Percentiles rank a stretch among this genome's conserved stretches.
Conservation (phyloP, 768 basidiomycete genomes). For the Strobilomyces confusus region DNA sequence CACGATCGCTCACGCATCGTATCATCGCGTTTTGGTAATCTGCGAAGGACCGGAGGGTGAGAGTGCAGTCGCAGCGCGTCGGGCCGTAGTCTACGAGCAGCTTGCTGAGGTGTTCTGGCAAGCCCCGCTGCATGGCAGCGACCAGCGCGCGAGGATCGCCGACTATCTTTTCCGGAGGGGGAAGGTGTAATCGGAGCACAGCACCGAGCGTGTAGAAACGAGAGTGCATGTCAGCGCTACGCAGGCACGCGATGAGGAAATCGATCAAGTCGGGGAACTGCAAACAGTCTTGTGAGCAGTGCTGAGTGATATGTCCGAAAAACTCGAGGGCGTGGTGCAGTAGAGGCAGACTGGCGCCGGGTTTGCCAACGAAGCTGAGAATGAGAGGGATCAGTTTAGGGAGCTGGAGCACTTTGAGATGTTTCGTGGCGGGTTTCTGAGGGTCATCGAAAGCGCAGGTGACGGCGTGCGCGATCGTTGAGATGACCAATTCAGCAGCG, state of each 20-base stretch:
- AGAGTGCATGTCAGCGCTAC: constrained; percentile 51
- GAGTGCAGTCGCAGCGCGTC: constrained; percentile 41
- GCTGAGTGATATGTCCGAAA: constrained; percentile 38
- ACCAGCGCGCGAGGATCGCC: constrained; percentile 49
- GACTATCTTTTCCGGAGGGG: constrained; percentile 38
- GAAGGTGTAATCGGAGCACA: constrained; percentile 45
- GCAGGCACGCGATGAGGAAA: constrained; percentile 51
- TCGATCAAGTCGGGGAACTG: constrained; percentile 40
- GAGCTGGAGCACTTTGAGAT: constrained; percentile 41
- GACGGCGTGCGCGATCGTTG: constrained; percentile 49
- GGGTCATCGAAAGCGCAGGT: constrained; percentile 38
- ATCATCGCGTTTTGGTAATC: constrained; percentile 55
- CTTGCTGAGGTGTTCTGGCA: constrained; percentile 43
- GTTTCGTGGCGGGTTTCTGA: constrained; percentile 29
- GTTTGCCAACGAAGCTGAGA: constrained; percentile 40
- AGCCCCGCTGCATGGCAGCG: constrained; percentile 38
- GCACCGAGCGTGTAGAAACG: constrained; percentile 50
- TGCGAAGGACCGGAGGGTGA: constrained; percentile 36
- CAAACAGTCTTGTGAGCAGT: constrained; percentile 42
- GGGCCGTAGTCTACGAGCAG: constrained; percentile 46
- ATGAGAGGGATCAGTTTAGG: constrained; percentile 39
- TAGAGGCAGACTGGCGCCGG: constrained; percentile 36
- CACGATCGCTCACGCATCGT: constrained; percentile 39
- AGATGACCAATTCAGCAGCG: constrained; percentile 45
- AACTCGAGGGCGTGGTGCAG: constrained; percentile 50